Base-by-base conservation (phyloP, 2,329 filamentous ascomycete species). In the Aspergillus cejpii region DNA sequence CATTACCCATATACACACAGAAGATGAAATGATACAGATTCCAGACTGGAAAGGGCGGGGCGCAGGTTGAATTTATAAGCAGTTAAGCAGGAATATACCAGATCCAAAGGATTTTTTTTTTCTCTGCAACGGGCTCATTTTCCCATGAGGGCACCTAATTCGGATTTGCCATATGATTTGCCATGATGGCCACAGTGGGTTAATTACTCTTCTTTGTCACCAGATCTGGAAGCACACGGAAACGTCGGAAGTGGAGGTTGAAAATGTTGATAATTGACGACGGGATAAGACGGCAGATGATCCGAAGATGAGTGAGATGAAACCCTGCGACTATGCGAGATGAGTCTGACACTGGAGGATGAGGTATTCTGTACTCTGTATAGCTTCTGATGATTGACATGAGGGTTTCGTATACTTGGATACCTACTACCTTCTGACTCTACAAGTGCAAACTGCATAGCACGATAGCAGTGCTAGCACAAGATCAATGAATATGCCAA, bases 211-310 rank as follows among this genome's bases (percentile, higher is more conserved):
- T 39, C 34, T 49, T 51, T 39, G 49, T 51, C 45, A 51, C 50
- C 50, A 53, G 52, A 55, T 52, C 43, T 51, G 52, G 54, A 47
- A 48, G 41, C 29, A 43, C 43, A 53, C 54, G 54, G 52, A 55
- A 50, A 43, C 37, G 47, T 55, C 54, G 54, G 52, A 56, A 47
- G 46, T 44, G 44, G 38, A 42, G 43, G 41, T 39, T 14, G 24
- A 46, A 33, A 37, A 5, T 17, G 15, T 19, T 19, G 31, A 17
- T 34, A 42, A 45, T 27, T 28, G 31, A 43, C 39, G 27, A 40
- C 48, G 50, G 41, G 43, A 50, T 37, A 42, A 45, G 29, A 39
- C 50, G 50, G 48, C 47, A 45, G 44, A 43, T 15, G 37, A 45
- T 28, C 48, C 48, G 44, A 45, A 41, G 37, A 38, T 6, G 36